Percentiles rank a stretch among this genome's conserved stretches.
phyloP scores from a whole-genome alignment of 1,284 basidiomycete species.

The Fistulina hepatica region DNA sequence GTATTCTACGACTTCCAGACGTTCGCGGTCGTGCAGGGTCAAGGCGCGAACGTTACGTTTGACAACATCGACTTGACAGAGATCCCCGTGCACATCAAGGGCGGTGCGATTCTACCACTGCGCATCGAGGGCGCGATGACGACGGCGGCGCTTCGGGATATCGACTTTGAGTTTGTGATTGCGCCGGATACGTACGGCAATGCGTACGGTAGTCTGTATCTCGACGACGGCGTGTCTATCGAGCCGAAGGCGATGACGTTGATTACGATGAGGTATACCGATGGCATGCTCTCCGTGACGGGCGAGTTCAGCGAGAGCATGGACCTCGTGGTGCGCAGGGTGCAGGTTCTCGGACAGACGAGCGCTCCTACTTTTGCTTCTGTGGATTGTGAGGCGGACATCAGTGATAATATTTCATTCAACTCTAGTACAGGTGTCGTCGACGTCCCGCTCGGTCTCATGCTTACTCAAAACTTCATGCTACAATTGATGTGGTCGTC shows the following conservation, averaged over 20 bases:
- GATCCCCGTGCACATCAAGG: conserved; percentile 53
- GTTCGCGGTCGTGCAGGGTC: conserved; percentile 35
- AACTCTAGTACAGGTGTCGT: too few species aligned
- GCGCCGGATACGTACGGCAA: conserved; percentile 38
- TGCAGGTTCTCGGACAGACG: too few species aligned
- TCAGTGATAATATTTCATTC: too few species aligned
- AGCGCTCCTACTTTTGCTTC: too few species aligned
- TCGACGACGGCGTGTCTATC: conserved; percentile 55
- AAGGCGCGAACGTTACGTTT: conserved; percentile 35
- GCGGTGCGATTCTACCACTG: conserved; percentile 48
- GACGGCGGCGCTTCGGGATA: conserved; percentile 39
- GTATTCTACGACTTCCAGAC: conserved; percentile 56
- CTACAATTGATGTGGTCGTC: too few species aligned
- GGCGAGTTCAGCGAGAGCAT: too few species aligned
- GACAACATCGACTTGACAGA: conserved; percentile 40
- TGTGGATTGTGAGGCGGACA: too few species aligned
- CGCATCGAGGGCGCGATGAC: conserved; percentile 47
- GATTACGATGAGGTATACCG: conserved; percentile 33
- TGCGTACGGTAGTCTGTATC: conserved; percentile 43
- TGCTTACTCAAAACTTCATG: too few species aligned
- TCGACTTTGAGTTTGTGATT: conserved; percentile 53
- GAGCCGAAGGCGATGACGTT: conserved; percentile 31
- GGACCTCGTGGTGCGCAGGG: too few species aligned
- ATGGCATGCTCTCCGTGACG: conserved; percentile 32
- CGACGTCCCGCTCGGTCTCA: too few species aligned